A percentile compares a stretch with the other conserved stretches of the same genome.
phyloP scores from a whole-genome alignment of 2,329 filamentous ascomycete genomes.

The Tolypocladium ophioglossoides region DNA sequence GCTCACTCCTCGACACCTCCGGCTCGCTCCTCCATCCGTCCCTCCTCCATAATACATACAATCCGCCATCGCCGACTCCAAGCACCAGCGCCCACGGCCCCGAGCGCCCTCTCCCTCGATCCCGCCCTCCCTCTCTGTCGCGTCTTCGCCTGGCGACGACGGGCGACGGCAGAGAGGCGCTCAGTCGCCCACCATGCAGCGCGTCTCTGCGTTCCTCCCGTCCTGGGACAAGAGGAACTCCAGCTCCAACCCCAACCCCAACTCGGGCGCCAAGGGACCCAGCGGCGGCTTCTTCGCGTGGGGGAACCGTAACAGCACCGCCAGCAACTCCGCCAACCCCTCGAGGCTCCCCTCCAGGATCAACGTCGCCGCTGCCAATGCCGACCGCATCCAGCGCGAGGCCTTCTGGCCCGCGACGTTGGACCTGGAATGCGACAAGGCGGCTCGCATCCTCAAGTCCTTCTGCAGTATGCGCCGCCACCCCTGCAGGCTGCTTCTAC shows the following conservation, averaged over 20 bases:
- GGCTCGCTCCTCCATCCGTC: background rate
- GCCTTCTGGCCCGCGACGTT: conserved; percentile 78
- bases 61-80: background rate
- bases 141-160: conserved; percentile 19
- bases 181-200: conserved; percentile 28
- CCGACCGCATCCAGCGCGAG: conserved; percentile 35
- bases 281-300: conserved; percentile 29
- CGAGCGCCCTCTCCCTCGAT: conserved; percentile 5
- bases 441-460: conserved; percentile 76
- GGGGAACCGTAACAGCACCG: conserved; percentile 36
- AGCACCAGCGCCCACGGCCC: background rate
- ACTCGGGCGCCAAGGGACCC: conserved; percentile 19
- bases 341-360: conserved; percentile 18
- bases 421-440: conserved; percentile 86
- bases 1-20: background rate
- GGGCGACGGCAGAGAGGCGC: conserved; percentile 23
- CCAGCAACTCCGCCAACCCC: conserved; percentile 10
- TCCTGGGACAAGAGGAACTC: conserved; percentile 34
- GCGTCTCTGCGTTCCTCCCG: conserved; percentile 31
- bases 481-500: background rate
- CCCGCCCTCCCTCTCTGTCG: conserved; percentile 18
- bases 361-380: conserved; percentile 23
- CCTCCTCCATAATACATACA: background rate
- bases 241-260: conserved; percentile 19
- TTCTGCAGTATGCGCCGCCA: conserved; percentile 61